Evolutionary conservation across 192 early-diverging fungal genomes (phyloP).

Genomic region (Backusella parvicylindrica): DNA sequence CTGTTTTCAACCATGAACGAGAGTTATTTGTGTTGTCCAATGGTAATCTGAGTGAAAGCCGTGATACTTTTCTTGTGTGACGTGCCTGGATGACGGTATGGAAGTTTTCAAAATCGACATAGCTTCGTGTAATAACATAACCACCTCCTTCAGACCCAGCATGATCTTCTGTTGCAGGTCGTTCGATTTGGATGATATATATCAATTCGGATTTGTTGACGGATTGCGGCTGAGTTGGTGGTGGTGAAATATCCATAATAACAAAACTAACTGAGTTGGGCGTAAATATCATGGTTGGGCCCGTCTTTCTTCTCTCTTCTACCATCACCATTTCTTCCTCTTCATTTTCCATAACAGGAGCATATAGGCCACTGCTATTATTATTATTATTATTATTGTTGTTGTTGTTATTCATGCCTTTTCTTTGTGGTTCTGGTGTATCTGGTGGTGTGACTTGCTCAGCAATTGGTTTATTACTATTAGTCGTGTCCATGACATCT

Average conservation of each 20-base stretch:
- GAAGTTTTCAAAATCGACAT: slow-evolving; percentile 31
- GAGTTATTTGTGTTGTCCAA: slow-evolving; percentile 5
- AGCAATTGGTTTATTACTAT: not conserved
- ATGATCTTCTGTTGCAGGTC: slow-evolving; percentile 9
- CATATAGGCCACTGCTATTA: not conserved
- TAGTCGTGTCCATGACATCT: slow-evolving; percentile 14
- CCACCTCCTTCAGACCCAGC: slow-evolving; percentile 34
- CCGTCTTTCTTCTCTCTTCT: not conserved
- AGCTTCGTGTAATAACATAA: slow-evolving; percentile 32
- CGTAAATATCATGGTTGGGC: slow-evolving; percentile 10
- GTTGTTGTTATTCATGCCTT: not conserved
- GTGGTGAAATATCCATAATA: slow-evolving; percentile 26
- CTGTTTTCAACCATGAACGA: slow-evolving; percentile 20
- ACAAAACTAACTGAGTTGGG: slow-evolving; percentile 20
- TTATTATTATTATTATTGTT: no score
- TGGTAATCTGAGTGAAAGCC: slow-evolving; percentile 19
- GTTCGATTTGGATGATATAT: slow-evolving; percentile 35
- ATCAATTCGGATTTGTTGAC: slow-evolving; percentile 11
- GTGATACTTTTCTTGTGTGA: slow-evolving; percentile 14
- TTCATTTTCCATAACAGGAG: not conserved
- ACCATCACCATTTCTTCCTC: not conserved
- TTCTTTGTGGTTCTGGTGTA: slow-evolving; percentile 12
- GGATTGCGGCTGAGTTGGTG: not conserved
- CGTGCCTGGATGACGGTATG: slow-evolving; percentile 17
- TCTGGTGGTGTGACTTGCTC: not conserved